A percentile compares a stretch with the other conserved stretches of the same genome.
Conservation (phyloP, 2,329 filamentous ascomycete species). For the Cladorrhinum sp. region DNA sequence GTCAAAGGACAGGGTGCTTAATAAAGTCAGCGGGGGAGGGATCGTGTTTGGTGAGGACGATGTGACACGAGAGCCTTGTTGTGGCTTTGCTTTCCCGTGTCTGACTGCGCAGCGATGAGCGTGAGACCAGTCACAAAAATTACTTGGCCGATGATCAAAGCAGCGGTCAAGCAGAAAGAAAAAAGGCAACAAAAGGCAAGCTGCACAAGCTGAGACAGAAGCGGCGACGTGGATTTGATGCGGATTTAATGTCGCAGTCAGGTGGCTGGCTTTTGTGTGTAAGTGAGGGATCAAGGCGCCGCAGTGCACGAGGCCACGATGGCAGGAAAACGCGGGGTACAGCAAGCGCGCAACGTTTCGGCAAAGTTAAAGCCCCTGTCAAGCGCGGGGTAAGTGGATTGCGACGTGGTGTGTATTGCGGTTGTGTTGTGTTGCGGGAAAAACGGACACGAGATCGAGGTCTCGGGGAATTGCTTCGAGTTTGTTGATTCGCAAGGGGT, state of each 20-base stretch:
- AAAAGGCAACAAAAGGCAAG: neutral
- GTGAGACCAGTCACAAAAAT: constrained; percentile 19
- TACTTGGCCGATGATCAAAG: constrained; percentile 17
- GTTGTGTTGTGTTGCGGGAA: neutral
- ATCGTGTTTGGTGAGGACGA: constrained; percentile 13
- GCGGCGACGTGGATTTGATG: neutral
- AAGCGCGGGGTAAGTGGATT: constrained; percentile 6
- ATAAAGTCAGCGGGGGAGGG: constrained; percentile 12
- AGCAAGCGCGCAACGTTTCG: constrained; percentile 9
- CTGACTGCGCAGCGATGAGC: constrained; percentile 12
- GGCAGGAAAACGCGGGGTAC: constrained; percentile 14
- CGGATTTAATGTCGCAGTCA: constrained; percentile 1
- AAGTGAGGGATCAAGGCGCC: neutral
- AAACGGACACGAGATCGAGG: neutral
- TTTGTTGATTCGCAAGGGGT: neutral
- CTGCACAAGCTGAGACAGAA: neutral
- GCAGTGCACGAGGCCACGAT: neutral
- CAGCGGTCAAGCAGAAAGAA: neutral
- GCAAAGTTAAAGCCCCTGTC: constrained; percentile 9
- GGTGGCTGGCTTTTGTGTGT: constrained; percentile 1
- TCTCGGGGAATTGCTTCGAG: neutral
- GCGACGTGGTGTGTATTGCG: neutral
- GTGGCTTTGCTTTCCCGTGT: constrained; percentile 15
- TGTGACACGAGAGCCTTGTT: constrained; percentile 18
- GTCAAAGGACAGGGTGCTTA: constrained; percentile 8